Evolutionary conservation across 768 basidiomycete species (phyloP), one percentile per base, ranked within the genome.

Genomic region (Nidula microcarpa): DNA sequence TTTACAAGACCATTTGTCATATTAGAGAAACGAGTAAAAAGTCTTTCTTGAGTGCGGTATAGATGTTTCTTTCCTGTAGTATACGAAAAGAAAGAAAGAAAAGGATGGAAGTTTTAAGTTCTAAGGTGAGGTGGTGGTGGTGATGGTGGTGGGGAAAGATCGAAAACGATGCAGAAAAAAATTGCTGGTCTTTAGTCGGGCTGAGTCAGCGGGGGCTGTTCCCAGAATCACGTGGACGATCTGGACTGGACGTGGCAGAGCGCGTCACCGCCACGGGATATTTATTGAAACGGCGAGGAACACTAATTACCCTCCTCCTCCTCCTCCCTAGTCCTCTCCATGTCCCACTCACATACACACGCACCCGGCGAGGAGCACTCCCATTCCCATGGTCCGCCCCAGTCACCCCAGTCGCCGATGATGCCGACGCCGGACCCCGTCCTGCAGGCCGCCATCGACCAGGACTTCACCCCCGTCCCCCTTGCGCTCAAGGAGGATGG

Each of bases 1-100:
- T 91, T 89, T 87, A 89, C 83, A 79, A 84, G 82, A 83, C 87
- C 89, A 91, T 91, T 91, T 77, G 88, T 85, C 89, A 91, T 91
- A 89, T 87, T 78, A 75, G 62, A 60, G 62, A 44, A 49, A 36
- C 18, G 45, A 53, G 50, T 43, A 37, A 52, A 56, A 55, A 33
- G 36, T 47, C 57, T 51, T 23, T 23, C 23, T 23, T 23, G 23
- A 23, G 23, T 23, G 23, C 23, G 23, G 23, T 23, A 23, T 23
- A 23, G 23, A 23, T 23, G 23, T 23, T 23, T 23, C 23, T 23
- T 23, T 23, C 23, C 23, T 23, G 23, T 23, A 23, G 23, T 23
- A 23, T 23, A 23, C 23, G 23, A 23, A 23, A 23, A 23, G 23
- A 23, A 23, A 23, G 23, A 23, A 23, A 23, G 23, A 23, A 23